Base-by-base conservation (phyloP, 352 stramenopile species). In the Pythium sukuiense region DNA sequence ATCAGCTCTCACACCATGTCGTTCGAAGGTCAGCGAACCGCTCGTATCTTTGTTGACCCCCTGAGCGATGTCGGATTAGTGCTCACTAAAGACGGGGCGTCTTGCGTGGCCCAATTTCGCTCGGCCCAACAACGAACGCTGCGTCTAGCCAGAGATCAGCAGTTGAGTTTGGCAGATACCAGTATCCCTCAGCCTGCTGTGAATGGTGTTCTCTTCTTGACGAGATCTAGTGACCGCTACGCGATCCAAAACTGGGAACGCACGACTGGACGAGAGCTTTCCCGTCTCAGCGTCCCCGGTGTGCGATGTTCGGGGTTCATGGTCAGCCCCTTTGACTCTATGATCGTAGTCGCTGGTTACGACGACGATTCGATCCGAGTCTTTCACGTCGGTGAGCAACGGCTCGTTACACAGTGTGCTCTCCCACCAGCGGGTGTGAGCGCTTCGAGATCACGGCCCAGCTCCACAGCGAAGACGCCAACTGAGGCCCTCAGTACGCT, bases 311-410 rank as follows among this genome's bases (percentile, higher is more conserved):
- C 65, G n/a, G 76, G 61, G 39, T 80, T 91, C 32, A 63, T 70
- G 7, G 72, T 81, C 11, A 81, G 59, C 41, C 18, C 52, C 1
- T 67, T 71, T 41, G 60, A 71, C 18, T 27, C 13, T 1, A 41
- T 59, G 16, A 29, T 69, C 13, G 54, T 85, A 5, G 63, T 88
- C 58, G 76, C 73, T 33, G 78, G 71, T 11, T 89, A 86, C 30
- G 67, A 71, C 16, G 78, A 92, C 57, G 71, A 76, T 11, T 77
- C 69, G 4, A 20, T 92, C 12, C 75, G 83, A 0, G 50, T 89
- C 1, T 83, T 90, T 55, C 69, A 92, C 69, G 39, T 92, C 13
- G 59, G 55, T 7, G 61, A 75, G 14, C 81, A 86, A 61, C 65
- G 49, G 2, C 45, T 88, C 8, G 24, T 89, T 5, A 72, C 72